phyloP scores from a whole-genome alignment of 2,329 filamentous ascomycete species.

The Cercospora sp. region DNA sequence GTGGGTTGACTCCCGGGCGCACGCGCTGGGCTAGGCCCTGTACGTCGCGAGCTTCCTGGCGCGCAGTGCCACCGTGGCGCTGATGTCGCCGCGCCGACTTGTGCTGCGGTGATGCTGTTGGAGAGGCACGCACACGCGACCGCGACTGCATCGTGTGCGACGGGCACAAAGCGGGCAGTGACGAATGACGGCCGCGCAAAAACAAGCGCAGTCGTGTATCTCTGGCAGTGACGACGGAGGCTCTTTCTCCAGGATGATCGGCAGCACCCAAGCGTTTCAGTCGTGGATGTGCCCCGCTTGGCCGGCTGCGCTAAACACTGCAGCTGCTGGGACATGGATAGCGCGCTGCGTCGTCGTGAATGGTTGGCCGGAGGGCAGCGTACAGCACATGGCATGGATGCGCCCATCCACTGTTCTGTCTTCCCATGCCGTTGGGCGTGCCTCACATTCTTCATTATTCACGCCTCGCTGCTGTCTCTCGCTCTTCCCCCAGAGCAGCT shows the following conservation, averaged over 20 bases:
- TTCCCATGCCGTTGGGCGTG: not conserved
- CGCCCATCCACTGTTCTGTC: not conserved
- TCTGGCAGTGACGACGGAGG: not conserved
- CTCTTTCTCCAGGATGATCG: constrained; percentile 8
- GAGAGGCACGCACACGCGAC: not conserved
- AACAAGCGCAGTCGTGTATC: not conserved
- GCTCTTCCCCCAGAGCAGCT: not conserved
- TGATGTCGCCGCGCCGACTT: not conserved
- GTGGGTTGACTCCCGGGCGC: constrained; percentile 1
- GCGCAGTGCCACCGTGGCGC: constrained; percentile 9
- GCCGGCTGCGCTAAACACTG: not conserved
- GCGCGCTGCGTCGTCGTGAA: not conserved
- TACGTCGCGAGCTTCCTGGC: not conserved
- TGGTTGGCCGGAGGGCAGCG: not conserved
- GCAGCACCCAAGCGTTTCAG: constrained; percentile 1
- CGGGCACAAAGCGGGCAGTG: not conserved
- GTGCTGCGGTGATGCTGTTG: not conserved
- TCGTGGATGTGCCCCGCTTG: not conserved
- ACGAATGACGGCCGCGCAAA: not conserved
- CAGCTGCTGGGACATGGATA: not conserved
- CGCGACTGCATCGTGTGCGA: not conserved
- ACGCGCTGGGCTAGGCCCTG: constrained; percentile 4
- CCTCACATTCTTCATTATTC: not conserved
- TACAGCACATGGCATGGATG: not conserved
- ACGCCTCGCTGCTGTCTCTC: not conserved